Base-by-base conservation (phyloP, 208 protist species). In the Acanthamoeba lenticulata region DNA sequence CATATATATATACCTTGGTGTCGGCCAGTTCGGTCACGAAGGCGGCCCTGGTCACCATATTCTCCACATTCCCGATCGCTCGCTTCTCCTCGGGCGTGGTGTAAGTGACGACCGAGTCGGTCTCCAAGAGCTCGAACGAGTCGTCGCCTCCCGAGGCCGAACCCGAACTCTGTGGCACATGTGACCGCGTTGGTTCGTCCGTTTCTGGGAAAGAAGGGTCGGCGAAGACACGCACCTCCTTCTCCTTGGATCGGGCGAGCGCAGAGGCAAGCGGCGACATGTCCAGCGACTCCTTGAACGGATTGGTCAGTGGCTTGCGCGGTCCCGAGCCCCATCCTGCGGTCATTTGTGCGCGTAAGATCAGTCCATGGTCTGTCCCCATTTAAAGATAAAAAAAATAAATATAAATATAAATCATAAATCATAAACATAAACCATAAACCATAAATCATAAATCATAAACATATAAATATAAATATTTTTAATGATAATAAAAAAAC, bases 281-380 rank as follows among this genome's bases (percentile, higher is more conserved):
- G 27, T 85, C 74, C 2, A 85, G 24, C 74, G 74, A 85, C 34
- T 85, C 74, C 74, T 85, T 85, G 44, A 85, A 85, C 74, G 74
- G 74, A 57, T 85, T 85, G 42, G 74, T 85, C 42, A 85, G 32
- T 29, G 74, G 74, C 44, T 85, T 85, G 24, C 74, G 74, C 34
- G 74, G 74, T 7, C 74, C 74, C 27, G 74, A 85, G 29, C 74
- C 74, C 74, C 74, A 85, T 7, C 74, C 74, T 85, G 67, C 67
- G n/a, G n/a, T n/a, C n/a, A n/a, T n/a, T n/a, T n/a, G n/a, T n/a
- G n/a, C n/a, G n/a, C n/a, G n/a, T n/a, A n/a, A n/a, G n/a, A n/a
- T n/a, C n/a, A n/a, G n/a, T n/a, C n/a, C n/a, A n/a, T n/a, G n/a
- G n/a, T n/a, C n/a, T n/a, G n/a, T n/a, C n/a, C n/a, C n/a, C n/a